A percentile compares a stretch with the other conserved stretches of the same genome.
These are phyloP conservation scores for Pseudoscleropodium purum DNA, from an alignment of 225 moss, liverwort and hornwort genomes.

Conservation along the genomic window DNA sequence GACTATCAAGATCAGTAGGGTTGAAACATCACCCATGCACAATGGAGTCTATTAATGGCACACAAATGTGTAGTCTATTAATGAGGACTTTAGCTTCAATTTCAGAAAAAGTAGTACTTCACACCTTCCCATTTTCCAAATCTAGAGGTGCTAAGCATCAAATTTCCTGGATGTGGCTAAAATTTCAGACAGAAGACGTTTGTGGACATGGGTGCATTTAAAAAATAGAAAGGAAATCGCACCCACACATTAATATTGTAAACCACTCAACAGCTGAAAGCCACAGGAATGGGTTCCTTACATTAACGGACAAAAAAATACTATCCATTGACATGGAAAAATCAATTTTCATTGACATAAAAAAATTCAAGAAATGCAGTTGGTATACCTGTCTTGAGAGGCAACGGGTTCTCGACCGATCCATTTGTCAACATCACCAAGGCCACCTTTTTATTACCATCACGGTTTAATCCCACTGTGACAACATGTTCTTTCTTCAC, in stretches of 20 bases:
- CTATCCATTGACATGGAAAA: not conserved
- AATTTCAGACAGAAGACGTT: not conserved
- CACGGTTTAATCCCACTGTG: constrained; percentile 47
- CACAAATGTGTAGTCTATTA: too few relatives aligned
- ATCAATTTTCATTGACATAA: not conserved
- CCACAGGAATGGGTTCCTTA: not conserved
- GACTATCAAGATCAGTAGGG: not conserved
- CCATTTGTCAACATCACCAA: constrained; percentile 8
- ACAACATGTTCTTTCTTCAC: constrained; percentile 38
- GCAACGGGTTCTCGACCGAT: constrained; percentile 20
- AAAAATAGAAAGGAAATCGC: not conserved
- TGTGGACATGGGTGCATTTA: not conserved
- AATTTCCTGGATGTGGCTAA: not conserved
- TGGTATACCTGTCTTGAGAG: constrained; percentile 15
- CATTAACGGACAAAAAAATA: not conserved
- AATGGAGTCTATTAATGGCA: too few relatives aligned
- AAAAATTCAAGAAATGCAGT: not conserved
- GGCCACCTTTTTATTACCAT: constrained; percentile 19
- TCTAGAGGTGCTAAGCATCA: not conserved
- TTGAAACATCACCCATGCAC: not conserved
- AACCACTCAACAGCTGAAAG: not conserved
- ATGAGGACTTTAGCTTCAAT: too few relatives aligned
- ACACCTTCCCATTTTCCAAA: not conserved
- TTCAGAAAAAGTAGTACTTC: too few relatives aligned
- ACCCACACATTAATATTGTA: too few relatives aligned